Percentiles rank a stretch among this genome's conserved stretches.
phyloP scores from a whole-genome alignment of 2,329 filamentous ascomycete species.

The Beauveria bassiana region DNA sequence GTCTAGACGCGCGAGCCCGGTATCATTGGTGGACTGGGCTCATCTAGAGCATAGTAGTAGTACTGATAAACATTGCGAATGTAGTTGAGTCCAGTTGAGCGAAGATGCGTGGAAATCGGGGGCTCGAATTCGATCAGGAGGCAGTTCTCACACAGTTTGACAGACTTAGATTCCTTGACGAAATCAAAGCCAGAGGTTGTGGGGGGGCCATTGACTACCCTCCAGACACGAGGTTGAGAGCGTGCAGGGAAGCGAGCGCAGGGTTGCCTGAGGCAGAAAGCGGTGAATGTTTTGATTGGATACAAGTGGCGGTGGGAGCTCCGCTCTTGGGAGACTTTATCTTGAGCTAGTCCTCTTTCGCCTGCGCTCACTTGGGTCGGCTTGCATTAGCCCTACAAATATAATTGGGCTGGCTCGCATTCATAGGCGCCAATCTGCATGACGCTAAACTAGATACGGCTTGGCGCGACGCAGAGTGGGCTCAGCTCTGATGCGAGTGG shows the following conservation, averaged over 20 bases:
- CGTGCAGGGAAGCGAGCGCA: not conserved
- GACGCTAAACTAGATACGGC: not conserved
- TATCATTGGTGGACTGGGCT: conserved; percentile 11
- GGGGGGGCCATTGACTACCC: conserved; percentile 13
- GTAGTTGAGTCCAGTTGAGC: conserved; percentile 10
- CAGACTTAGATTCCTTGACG: conserved; percentile 11
- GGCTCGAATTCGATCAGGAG: conserved; percentile 9
- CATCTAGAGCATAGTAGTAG: conserved; percentile 15
- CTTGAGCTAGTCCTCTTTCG: conserved; percentile 2
- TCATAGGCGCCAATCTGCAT: not conserved
- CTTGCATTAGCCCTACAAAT: not conserved
- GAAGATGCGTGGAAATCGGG: not conserved
- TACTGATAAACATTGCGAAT: conserved; percentile 16
- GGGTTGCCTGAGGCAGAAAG: conserved; percentile 18
- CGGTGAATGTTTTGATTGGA: conserved; percentile 11
- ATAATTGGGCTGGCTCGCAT: not conserved
- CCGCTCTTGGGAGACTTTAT: not conserved
- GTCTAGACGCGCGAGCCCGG: conserved; percentile 5
- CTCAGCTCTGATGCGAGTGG: conserved; percentile 5
- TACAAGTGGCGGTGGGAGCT: conserved; percentile 1
- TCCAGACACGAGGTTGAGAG: not conserved
- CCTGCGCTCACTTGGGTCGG: not conserved
- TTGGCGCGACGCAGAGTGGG: not conserved
- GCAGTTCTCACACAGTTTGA: conserved; percentile 1
- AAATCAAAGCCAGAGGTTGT: conserved; percentile 12